Evolutionary conservation across 2,329 filamentous ascomycete species (phyloP).

Genomic region (Xylariaceae sp.): DNA sequence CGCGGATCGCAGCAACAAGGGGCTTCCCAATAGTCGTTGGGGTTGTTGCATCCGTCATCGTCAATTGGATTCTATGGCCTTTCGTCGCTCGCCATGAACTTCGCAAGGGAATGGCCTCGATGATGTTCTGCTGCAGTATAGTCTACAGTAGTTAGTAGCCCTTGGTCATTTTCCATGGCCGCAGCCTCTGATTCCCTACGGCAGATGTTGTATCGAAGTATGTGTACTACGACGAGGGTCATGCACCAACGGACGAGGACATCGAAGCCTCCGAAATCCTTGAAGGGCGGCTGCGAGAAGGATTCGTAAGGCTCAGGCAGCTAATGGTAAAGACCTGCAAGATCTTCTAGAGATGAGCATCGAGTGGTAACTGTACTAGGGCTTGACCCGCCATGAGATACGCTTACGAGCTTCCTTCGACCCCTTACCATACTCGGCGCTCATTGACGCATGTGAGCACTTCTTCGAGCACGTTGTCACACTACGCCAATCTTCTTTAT

Average conservation of each 20-base stretch:
- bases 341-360: background rate
- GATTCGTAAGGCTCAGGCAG: constrained; percentile 64
- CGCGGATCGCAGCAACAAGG: constrained; percentile 52
- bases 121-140: constrained; percentile 64
- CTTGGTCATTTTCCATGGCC: background rate
- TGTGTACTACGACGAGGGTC: constrained; percentile 63
- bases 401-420: constrained; percentile 64
- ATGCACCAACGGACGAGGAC: constrained; percentile 58
- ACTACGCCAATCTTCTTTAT: constrained; percentile 63
- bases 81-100: constrained; percentile 67
- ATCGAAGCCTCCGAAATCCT: constrained; percentile 62
- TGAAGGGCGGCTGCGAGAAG: constrained; percentile 65
- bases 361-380: constrained; percentile 38
- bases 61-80: constrained; percentile 68
- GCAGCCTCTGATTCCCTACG: background rate
- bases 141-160: constrained; percentile 57
- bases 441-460: constrained; percentile 61
- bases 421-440: constrained; percentile 60
- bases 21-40: constrained; percentile 61
- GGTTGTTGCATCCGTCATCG: constrained; percentile 58
- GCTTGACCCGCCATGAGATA: constrained; percentile 64
- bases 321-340: constrained; percentile 50
- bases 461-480: constrained; percentile 67
- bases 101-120: constrained; percentile 59
- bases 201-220: constrained; percentile 60